Conservation (phyloP, 805 yeast species). For the Komagataella phaffii region DNA sequence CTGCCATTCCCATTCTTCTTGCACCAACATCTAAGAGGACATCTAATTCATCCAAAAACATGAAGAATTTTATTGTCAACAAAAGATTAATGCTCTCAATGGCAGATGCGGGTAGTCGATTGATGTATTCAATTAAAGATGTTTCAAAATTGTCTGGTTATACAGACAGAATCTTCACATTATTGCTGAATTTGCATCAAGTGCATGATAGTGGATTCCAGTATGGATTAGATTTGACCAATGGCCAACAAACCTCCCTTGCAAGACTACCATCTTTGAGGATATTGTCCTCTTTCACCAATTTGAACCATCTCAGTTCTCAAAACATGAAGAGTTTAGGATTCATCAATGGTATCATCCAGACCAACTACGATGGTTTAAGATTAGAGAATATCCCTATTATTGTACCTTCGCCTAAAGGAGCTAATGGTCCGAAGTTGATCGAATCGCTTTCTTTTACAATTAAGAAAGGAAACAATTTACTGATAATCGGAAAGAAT, state of each 20-base stretch:
- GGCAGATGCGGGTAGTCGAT: conserved; percentile 90
- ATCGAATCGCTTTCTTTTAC: conserved; percentile 51
- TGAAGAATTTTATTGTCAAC: conserved; percentile 83
- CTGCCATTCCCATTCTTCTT: conserved; percentile 77
- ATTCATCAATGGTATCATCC: conserved; percentile 63
- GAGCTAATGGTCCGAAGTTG: conserved; percentile 44
- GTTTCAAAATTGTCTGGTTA: conserved; percentile 84
- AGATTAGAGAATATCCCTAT: conserved; percentile 75
- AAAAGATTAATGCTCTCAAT: conserved; percentile 80
- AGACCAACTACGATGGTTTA: conserved; percentile 63
- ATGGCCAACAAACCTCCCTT: conserved; percentile 15
- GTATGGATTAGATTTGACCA: conserved; percentile 22
- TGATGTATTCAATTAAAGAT: conserved; percentile 91
- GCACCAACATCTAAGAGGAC: conserved; percentile 17
- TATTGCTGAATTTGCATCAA: conserved; percentile 67
- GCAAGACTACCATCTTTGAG: conserved; percentile 4
- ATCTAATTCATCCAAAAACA: conserved; percentile 38
- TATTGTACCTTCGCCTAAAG: conserved; percentile 57
- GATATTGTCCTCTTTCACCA: conserved; percentile 9
- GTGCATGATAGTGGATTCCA: conserved; percentile 55
- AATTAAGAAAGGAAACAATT: conserved; percentile 48
- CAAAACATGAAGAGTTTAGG: conserved; percentile 19
- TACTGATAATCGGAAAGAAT: conserved; percentile 74
- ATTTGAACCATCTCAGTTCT: conserved; percentile 4
- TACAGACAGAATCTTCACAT: conserved; percentile 71